Evolutionary conservation across 2,329 filamentous ascomycete genomes (phyloP), one percentile per base, ranked within the genome.

Genomic region (Zarea fungicola): DNA sequence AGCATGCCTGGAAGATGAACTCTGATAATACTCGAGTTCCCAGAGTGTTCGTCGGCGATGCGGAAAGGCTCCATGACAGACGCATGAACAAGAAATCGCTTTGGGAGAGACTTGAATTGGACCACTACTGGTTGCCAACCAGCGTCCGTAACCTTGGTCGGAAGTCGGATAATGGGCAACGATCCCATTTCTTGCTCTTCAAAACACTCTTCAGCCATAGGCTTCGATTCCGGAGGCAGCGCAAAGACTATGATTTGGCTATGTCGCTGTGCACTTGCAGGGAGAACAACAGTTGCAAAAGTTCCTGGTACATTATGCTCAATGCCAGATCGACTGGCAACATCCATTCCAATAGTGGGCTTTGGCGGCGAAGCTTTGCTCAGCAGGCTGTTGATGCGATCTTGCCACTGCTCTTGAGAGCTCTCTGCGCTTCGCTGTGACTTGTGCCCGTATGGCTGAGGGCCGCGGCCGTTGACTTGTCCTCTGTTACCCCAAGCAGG

Each of bases 111-210:
- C 59, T 81, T 83, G 29, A 71, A 68, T 42, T 76, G 75, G 34
- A 75, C 69, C 11, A 72, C 62, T 6, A 77, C 79, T 13, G 81
- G 77, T 49, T 76, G 72, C 83, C 84, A 88, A 14, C 81, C 78
- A 29, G 77, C 75, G 29, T 80, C 75, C 1, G 84, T 83, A 5
- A 76, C 75, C 49, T 75, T 76, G 40, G 75, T 72, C 7, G 86
- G 86, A n/a, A 90, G 68, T 48, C 77, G 78, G 21, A 90, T 81
- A 19, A 78, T 75, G 1, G 86, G 86, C n/a, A 89, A 67, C 7
- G 86, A 90, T 4, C 86, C 86, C 72, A 87, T 87, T 63, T 90
- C 85, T 59, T 87, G 85, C 60, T 89, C 85, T 60, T 89, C 87
- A 55, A 91, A 91, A 55, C 87, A 88, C 53, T 87, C 84, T 54